A percentile compares a stretch with the other conserved stretches of the same genome.
phyloP scores from a whole-genome alignment of 1,139 yeast genomes.

The Lodderomyces metapsilosis region DNA sequence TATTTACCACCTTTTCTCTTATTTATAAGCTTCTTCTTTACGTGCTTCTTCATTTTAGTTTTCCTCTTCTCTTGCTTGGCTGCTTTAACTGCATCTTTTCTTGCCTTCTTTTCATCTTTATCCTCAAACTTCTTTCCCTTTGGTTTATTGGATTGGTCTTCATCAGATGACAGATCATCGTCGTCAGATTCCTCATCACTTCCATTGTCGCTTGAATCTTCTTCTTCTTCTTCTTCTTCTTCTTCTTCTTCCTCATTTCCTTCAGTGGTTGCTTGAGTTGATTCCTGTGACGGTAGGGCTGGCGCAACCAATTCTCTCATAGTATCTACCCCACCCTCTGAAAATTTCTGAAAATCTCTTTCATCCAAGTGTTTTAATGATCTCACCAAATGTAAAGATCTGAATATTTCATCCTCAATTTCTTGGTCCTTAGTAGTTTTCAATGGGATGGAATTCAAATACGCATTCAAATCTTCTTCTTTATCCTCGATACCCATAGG shows the following conservation, averaged over 20 bases:
- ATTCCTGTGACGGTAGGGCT: slow-evolving; percentile 3
- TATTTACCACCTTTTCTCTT: slow-evolving; percentile 41
- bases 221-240: slow-evolving; percentile 15
- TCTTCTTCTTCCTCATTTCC: slow-evolving; percentile 14
- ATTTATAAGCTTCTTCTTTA: slow-evolving; percentile 74
- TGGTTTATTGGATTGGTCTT: slow-evolving; percentile 29
- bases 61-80: slow-evolving; percentile 86
- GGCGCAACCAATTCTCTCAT: slow-evolving; percentile 57
- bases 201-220: slow-evolving; percentile 13
- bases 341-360: slow-evolving; percentile 80
- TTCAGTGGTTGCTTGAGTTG: slow-evolving; percentile 15
- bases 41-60: slow-evolving; percentile 86
- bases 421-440: slow-evolving; percentile 51
- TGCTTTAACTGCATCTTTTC: slow-evolving; percentile 82
- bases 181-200: slow-evolving; percentile 30
- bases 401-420: slow-evolving; percentile 75
- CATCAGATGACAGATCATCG: slow-evolving; percentile 39
- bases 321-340: slow-evolving; percentile 78
- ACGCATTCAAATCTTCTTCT: slow-evolving; percentile 34
- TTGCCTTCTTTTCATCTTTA: slow-evolving; percentile 76
- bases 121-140: slow-evolving; percentile 82
- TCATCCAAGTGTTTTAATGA: slow-evolving; percentile 74
- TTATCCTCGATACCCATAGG: slow-evolving; percentile 12
- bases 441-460: slow-evolving; percentile 48
- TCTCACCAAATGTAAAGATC: slow-evolving; percentile 83